Percentiles rank a stretch among this genome's conserved stretches.
phyloP scores from a whole-genome alignment of 1,139 yeast species.

The Zhuliangozyma parablackwelliae region DNA sequence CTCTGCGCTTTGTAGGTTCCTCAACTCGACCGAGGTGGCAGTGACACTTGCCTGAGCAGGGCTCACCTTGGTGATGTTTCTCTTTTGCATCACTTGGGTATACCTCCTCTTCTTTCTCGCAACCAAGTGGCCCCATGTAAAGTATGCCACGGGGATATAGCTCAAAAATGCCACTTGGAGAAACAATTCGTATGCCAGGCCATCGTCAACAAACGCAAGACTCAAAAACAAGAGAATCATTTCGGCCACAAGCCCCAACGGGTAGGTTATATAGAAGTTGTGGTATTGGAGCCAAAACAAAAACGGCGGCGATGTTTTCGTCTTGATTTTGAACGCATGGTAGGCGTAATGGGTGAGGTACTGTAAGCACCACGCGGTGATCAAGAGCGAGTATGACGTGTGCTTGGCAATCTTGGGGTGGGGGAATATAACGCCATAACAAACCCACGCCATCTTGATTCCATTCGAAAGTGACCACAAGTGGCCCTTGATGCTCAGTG shows the following conservation, averaged over 20 bases:
- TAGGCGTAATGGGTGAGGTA: conserved; percentile 42
- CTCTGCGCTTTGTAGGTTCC: no score
- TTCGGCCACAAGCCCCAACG: conserved; percentile 46
- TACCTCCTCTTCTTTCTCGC: conserved; percentile 20
- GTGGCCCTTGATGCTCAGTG: conserved; percentile 10
- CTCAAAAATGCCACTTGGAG: conserved; percentile 24
- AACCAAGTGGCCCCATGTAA: conserved; percentile 30
- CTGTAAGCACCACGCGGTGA: conserved; percentile 41
- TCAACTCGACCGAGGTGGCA: no score
- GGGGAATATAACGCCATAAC: conserved; percentile 43
- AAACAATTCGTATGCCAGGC: conserved; percentile 21
- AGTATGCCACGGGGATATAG: conserved; percentile 37
- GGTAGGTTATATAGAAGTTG: conserved; percentile 40
- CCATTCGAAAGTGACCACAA: conserved; percentile 30
- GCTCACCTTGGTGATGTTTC: conserved; percentile 7
- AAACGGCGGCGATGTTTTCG: conserved; percentile 31
- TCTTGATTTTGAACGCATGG: conserved; percentile 44
- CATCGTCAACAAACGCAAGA: conserved; percentile 40
- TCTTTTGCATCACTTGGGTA: conserved; percentile 19
- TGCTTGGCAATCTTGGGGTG: conserved; percentile 50
- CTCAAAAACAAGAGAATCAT: conserved; percentile 50
- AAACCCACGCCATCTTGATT: conserved; percentile 35
- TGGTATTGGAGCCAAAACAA: conserved; percentile 38
- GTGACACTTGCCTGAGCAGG: not conserved
- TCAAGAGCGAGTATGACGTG: conserved; percentile 43